Conservation (phyloP, 345 rosid species). For the Eucalyptus pauciflora region DNA sequence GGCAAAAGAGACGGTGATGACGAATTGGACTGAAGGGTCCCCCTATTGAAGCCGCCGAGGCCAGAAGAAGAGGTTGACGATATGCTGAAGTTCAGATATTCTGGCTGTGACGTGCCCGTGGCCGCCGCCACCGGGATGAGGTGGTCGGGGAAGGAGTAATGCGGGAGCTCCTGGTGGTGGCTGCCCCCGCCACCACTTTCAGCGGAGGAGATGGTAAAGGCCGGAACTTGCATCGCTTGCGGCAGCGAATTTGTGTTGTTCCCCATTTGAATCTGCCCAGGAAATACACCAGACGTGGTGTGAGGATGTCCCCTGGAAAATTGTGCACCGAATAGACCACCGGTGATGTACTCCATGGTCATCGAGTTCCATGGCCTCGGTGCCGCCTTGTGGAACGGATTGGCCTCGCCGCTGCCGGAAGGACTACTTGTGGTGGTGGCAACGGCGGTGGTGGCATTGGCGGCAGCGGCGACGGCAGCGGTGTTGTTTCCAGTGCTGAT, state of each 20-base stretch:
- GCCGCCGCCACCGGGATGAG: slow-evolving; percentile 37
- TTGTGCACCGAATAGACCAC: slow-evolving; percentile 36
- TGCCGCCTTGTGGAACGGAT: slow-evolving; percentile 18
- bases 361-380: slow-evolving; percentile 46
- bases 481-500: slow-evolving; percentile 11
- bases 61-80: slow-evolving; percentile 25
- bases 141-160: slow-evolving; percentile 73
- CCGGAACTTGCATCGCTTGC: neutral
- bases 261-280: slow-evolving; percentile 30
- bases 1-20: slow-evolving; percentile 57
- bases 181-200: slow-evolving; percentile 10
- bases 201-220: slow-evolving; percentile 26
- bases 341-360: slow-evolving; percentile 56
- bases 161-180: slow-evolving; percentile 49
- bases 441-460: neutral
- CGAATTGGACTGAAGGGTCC: slow-evolving; percentile 99
- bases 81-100: slow-evolving; percentile 74
- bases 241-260: neutral
- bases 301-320: slow-evolving; percentile 21
- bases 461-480: neutral
- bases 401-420: slow-evolving; percentile 19
- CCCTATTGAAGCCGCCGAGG: slow-evolving; percentile 72
- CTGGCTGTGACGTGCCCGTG: slow-evolving; percentile 23
- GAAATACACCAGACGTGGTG: slow-evolving; percentile 8
- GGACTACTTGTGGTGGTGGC: slow-evolving; percentile 9